phyloP scores from a whole-genome alignment of 2,329 filamentous ascomycete species.

The Colletotrichum camelliae region DNA sequence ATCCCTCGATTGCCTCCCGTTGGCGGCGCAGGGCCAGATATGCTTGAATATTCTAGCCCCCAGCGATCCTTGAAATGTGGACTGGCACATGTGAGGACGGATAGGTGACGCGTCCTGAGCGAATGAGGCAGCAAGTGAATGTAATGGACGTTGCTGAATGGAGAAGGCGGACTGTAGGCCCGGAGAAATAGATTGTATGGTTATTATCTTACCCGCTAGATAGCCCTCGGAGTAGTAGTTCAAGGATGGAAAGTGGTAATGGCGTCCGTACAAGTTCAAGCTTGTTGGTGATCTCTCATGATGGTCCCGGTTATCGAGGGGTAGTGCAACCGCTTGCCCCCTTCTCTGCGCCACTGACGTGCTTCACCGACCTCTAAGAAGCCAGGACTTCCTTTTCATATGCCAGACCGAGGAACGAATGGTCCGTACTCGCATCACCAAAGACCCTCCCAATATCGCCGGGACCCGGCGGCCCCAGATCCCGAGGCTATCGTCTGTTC shows the following conservation, averaged over 20 bases:
- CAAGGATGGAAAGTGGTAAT: constrained; percentile 11
- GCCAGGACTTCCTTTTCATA: background rate
- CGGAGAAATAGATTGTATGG: background rate
- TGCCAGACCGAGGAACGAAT: background rate
- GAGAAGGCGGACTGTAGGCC: background rate
- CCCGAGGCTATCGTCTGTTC: background rate
- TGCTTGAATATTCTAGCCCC: constrained; percentile 1
- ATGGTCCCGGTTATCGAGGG: background rate
- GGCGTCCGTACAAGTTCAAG: constrained; percentile 3
- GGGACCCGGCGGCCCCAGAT: background rate
- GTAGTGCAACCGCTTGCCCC: background rate
- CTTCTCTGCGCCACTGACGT: background rate
- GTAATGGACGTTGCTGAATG: background rate
- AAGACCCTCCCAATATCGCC: background rate
- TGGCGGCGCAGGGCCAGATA: background rate
- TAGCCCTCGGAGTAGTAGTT: background rate
- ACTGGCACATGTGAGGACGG: background rate
- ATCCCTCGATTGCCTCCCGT: background rate
- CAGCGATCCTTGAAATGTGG: background rate
- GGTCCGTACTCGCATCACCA: background rate
- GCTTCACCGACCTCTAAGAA: background rate
- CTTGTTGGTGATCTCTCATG: background rate
- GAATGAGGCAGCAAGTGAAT: background rate
- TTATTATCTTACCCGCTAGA: background rate
- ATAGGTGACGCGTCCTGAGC: constrained; percentile 2